Base-by-base conservation (phyloP, 1,284 basidiomycete species). In the Ustanciosporium gigantosporum region DNA sequence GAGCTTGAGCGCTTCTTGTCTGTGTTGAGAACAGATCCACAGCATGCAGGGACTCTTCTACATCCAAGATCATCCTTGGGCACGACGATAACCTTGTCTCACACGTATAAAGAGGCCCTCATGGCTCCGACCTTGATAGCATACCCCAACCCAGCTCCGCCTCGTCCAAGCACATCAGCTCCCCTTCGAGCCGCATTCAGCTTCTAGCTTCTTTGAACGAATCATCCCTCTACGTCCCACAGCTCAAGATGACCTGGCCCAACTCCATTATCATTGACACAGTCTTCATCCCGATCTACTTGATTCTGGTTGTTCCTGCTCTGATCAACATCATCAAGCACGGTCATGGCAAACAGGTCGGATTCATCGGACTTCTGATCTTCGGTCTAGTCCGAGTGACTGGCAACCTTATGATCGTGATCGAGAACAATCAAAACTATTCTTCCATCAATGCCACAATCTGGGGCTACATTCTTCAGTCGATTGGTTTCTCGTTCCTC, bases 281-380 rank as follows among this genome's bases (percentile, higher is more conserved):
- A 16, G 37, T 47, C 31, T 62, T 66, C 29, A 50, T 66, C 29
- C 64, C 64, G 3, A 37, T 66, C 37, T 66, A 66, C 41, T 14
- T 36, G 13, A n/a, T 46, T 29, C 8, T 51, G 1, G 25, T 15
- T 3, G 14, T 32, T 2, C 24, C 52, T 35, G 55, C 49, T 19
- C 4, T 58, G 4, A 4, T 31, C 31, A 62, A 58, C 31, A 36
- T 57, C 7, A 1, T 62, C 35, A 48, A 48, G 8, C 58, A 62
- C 16, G 52, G 58, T 7, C 27, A 6, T 15, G 19, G 21, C 4
- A 35, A 32, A 9, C 44, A 29, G 15, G 25, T 37, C 1, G 57
- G 57, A 13, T 61, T 56, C 41, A 41, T 61, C 36, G 44, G 45
- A 4, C 50, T 61, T 13, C 41, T 53, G 6, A 31, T 57, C 31